These are phyloP conservation scores for Clarireedia sp. DNA, from an alignment of 2,329 filamentous ascomycete species.

Conservation along the genomic window DNA sequence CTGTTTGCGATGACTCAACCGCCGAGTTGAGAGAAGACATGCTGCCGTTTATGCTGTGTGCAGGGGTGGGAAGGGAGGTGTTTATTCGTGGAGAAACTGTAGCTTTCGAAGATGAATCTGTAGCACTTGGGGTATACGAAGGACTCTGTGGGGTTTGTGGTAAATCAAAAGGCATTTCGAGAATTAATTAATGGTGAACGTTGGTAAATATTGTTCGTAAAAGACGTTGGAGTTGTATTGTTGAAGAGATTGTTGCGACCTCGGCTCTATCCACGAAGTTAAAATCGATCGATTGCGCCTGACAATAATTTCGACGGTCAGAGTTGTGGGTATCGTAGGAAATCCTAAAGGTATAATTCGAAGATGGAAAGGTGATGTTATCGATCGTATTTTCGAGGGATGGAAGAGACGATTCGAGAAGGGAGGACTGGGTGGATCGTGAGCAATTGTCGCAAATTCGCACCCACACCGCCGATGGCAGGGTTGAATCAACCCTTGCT, in stretches of 20 bases:
- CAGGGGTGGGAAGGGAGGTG: constrained; percentile 49
- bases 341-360: neutral
- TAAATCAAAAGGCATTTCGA: constrained; percentile 51
- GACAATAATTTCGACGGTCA: neutral
- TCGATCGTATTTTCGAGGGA: constrained; percentile 7
- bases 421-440: constrained; percentile 12
- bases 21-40: constrained; percentile 24
- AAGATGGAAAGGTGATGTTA: constrained; percentile 5
- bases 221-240: neutral
- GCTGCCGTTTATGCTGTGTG: constrained; percentile 53
- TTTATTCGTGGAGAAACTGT: constrained; percentile 40
- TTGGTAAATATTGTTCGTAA: neutral
- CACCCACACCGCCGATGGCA: constrained; percentile 17
- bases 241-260: neutral
- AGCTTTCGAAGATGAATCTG: constrained; percentile 36
- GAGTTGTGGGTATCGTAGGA: neutral
- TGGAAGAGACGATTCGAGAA: constrained; percentile 1
- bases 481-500: constrained; percentile 10
- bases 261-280: neutral
- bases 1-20: constrained; percentile 29
- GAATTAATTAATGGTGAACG: neutral
- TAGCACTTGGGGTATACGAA: constrained; percentile 48
- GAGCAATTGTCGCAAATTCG: constrained; percentile 14
- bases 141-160: constrained; percentile 61
- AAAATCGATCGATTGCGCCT: constrained; percentile 7